A percentile compares a stretch with the other conserved stretches of the same genome.
Evolutionary conservation across 2,329 filamentous ascomycete species (phyloP).

Genomic region (Xylariales sp.): DNA sequence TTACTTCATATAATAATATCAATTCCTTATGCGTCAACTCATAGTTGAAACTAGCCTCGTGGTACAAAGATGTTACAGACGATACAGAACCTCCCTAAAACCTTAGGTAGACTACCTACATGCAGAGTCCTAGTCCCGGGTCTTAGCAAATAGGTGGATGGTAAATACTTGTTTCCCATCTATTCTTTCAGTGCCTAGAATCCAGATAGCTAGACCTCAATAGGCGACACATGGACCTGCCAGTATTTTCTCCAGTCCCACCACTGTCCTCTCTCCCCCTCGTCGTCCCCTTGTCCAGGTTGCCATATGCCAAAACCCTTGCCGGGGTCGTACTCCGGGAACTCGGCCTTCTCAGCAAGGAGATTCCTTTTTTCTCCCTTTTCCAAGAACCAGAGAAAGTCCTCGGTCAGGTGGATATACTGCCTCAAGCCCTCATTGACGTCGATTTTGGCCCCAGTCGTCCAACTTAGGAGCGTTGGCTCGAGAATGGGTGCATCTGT

Average conservation of each 20-base stretch:
- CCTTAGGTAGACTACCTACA: too few relatives aligned
- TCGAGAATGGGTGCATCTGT: slow-evolving; percentile 75
- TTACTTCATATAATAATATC: neutral
- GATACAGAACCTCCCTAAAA: slow-evolving; percentile 5
- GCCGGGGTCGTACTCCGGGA: slow-evolving; percentile 55
- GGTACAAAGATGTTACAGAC: slow-evolving; percentile 8
- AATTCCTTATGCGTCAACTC: neutral
- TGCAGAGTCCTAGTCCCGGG: neutral
- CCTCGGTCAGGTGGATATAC: slow-evolving; percentile 69
- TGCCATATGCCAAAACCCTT: slow-evolving; percentile 51
- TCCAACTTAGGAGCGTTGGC: slow-evolving; percentile 69
- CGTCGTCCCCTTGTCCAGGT: slow-evolving; percentile 48
- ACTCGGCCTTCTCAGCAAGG: slow-evolving; percentile 60
- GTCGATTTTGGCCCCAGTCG: slow-evolving; percentile 70
- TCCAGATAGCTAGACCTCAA: neutral
- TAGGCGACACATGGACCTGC: slow-evolving; percentile 49
- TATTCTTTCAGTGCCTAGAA: neutral
- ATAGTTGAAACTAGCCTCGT: too few relatives aligned
- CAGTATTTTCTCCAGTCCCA: slow-evolving; percentile 56
- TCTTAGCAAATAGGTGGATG: neutral
- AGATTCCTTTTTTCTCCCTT: slow-evolving; percentile 59
- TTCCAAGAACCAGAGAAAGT: slow-evolving; percentile 65
- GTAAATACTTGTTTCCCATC: neutral
- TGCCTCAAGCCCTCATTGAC: slow-evolving; percentile 66
- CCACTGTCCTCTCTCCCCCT: slow-evolving; percentile 49